Conservation (phyloP, 2,329 filamentous ascomycete genomes). For the Teratosphaeria pseudoeucalypti region DNA sequence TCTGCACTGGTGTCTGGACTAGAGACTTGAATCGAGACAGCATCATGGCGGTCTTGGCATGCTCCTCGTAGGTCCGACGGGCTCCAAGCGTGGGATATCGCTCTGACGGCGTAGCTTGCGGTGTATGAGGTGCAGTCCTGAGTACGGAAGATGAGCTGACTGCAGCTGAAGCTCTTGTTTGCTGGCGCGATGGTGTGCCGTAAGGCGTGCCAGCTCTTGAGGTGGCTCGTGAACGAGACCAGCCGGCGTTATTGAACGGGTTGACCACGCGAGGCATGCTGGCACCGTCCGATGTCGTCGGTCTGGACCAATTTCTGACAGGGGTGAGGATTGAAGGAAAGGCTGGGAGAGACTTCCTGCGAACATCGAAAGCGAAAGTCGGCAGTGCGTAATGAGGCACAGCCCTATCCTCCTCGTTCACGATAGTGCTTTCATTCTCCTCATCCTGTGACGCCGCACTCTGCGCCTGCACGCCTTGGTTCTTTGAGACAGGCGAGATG, state of each 20-base stretch:
- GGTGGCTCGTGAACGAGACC: slow-evolving; percentile 5
- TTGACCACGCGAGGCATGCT: slow-evolving; percentile 14
- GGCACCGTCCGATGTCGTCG: slow-evolving; percentile 21
- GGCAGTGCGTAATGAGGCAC: slow-evolving; percentile 23
- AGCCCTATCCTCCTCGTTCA: neutral
- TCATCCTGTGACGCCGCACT: neutral
- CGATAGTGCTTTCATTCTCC: neutral
- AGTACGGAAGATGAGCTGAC: neutral
- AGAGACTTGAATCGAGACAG: slow-evolving; percentile 8
- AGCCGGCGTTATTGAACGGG: slow-evolving; percentile 13
- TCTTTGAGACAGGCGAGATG: neutral
- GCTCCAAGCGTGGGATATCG: slow-evolving; percentile 4
- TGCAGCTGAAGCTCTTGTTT: neutral
- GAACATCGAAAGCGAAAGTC: slow-evolving; percentile 21
- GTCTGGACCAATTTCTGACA: slow-evolving; percentile 8
- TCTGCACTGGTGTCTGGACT: neutral
- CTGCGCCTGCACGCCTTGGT: neutral
- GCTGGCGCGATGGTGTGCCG: neutral
- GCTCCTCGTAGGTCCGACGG: slow-evolving; percentile 3
- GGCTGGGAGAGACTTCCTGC: slow-evolving; percentile 24
- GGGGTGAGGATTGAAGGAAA: slow-evolving; percentile 9
- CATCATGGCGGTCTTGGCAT: slow-evolving; percentile 7
- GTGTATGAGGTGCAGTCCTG: neutral
- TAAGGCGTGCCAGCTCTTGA: neutral
- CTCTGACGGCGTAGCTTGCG: slow-evolving; percentile 1